Conservation (phyloP, 176 grass and related monocot species). For the Secale cereale region DNA sequence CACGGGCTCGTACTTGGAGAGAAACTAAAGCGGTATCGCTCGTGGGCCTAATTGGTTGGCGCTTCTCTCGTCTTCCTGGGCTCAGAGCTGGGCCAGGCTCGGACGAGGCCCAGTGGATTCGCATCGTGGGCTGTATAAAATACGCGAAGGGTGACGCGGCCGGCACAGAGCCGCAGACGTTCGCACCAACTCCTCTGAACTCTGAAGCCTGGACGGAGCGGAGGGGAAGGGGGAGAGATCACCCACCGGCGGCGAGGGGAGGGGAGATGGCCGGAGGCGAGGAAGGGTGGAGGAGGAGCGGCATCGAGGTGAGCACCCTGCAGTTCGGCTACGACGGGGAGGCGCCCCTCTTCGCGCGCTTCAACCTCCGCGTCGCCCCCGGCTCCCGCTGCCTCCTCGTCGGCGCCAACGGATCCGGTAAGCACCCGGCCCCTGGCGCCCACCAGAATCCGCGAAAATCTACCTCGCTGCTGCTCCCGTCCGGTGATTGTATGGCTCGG, state of each 20-base stretch:
- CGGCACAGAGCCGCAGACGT: neutral
- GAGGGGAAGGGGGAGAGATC: neutral
- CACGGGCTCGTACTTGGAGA: neutral
- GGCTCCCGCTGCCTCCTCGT: constrained; percentile 87
- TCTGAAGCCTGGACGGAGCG: neutral
- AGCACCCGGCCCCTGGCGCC: neutral
- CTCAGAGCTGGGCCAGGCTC: neutral
- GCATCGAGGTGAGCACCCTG: constrained; percentile 75
- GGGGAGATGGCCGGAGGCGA: constrained; percentile 9
- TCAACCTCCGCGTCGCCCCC: constrained; percentile 72
- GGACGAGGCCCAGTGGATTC: neutral
- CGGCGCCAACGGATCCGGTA: constrained; percentile 93
- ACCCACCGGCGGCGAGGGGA: neutral
- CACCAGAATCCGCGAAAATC: too few relatives aligned
- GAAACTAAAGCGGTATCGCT: neutral
- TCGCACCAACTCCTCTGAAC: constrained; percentile 23
- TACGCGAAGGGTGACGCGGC: neutral
- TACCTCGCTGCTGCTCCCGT: neutral
- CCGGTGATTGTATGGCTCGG: neutral
- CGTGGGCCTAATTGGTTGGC: neutral
- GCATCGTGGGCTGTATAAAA: neutral
- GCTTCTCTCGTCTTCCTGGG: too few relatives aligned
- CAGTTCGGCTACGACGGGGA: constrained; percentile 81
- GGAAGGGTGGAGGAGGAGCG: constrained; percentile 54
- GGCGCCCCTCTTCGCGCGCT: constrained; percentile 68